Evolutionary conservation across 371 early-diverging fungal species (phyloP), one percentile per base, ranked within the genome.

Genomic region (Mitosporidium daphniae): DNA sequence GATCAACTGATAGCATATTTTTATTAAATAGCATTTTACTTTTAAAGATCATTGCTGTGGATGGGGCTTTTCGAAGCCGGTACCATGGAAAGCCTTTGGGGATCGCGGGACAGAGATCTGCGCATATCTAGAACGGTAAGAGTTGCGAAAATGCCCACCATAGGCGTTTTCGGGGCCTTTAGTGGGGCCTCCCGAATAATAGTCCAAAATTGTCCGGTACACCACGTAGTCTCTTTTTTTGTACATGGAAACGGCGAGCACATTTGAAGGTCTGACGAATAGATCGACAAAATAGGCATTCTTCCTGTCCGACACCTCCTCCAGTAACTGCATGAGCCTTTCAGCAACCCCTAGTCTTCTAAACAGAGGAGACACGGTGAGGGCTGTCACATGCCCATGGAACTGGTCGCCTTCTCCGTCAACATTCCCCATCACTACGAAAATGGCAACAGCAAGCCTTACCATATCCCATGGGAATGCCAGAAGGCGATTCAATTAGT

Each of bases 371-470:
- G 77, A 67, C 0, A 93, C 78, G 1, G 84, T 86, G 16, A 97
- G 52, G 3, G 94, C 94, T 3, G 91, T 82, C 22, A 94, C 80
- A 41, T 97, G 98, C 0, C 82, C 80, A 37, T 91, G 91, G 84
- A 84, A 91, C 16, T 67, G 59, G 28, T 55, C 57, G 14, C 57
- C 64, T 1, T 44, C 49, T 22, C 86, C 91, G 41, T 89, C 91
- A 4, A 73, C 69, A 36, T 89, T 89, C 10, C 82, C 84, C 73
- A 89, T 73, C 18, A 80, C 19, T n/a, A n/a, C n/a, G n/a, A n/a
- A n/a, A n/a, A n/a, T n/a, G n/a, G n/a, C n/a, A n/a, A n/a, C n/a
- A n/a, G n/a, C n/a, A n/a, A n/a, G n/a, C n/a, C n/a, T n/a, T n/a
- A n/a, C n/a, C n/a, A n/a, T n/a, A n/a, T n/a, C n/a, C n/a, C n/a